Evolutionary conservation across 495 filamentous ascomycete genomes (phyloP).

Genomic region (Xylaria palmicola): DNA sequence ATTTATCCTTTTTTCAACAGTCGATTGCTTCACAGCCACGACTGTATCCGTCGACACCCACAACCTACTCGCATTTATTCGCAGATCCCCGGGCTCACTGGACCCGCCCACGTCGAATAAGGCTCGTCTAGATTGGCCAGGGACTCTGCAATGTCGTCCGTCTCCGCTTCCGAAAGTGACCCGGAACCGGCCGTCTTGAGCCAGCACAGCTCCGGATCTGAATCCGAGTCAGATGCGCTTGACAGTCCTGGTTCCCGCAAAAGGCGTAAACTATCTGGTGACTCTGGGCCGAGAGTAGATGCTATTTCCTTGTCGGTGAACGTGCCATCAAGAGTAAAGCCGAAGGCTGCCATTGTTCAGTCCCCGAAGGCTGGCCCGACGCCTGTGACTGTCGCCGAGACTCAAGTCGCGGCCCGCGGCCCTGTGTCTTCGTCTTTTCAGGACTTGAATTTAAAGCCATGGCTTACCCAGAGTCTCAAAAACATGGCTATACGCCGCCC

Average conservation of each 20-base stretch:
- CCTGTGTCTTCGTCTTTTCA: conserved; percentile 67
- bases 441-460: conserved; percentile 72
- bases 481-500: conserved; percentile 87
- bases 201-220: conserved; percentile 17
- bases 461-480: conserved; percentile 81
- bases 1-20: conserved; percentile 15
- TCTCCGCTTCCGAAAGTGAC: conserved; percentile 9
- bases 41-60: conserved; percentile 9
- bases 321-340: conserved; percentile 52
- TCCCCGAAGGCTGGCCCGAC: conserved; percentile 1
- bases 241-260: conserved; percentile 49
- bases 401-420: conserved; percentile 32
- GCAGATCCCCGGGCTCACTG: neutral
- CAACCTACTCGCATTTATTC: neutral
- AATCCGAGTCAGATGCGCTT: conserved; percentile 42
- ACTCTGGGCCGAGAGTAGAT: conserved; percentile 11
- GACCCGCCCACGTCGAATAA: neutral
- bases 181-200: conserved; percentile 16
- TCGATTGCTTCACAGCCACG: conserved; percentile 15
- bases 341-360: conserved; percentile 19
- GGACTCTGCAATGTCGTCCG: conserved; percentile 11
- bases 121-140: neutral
- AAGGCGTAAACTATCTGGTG: conserved; percentile 43
- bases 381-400: conserved; percentile 22
- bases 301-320: conserved; percentile 31